These are phyloP conservation scores for Diaporthe aspalathi DNA, from an alignment of 2,329 filamentous ascomycete species.

Conservation along the genomic window DNA sequence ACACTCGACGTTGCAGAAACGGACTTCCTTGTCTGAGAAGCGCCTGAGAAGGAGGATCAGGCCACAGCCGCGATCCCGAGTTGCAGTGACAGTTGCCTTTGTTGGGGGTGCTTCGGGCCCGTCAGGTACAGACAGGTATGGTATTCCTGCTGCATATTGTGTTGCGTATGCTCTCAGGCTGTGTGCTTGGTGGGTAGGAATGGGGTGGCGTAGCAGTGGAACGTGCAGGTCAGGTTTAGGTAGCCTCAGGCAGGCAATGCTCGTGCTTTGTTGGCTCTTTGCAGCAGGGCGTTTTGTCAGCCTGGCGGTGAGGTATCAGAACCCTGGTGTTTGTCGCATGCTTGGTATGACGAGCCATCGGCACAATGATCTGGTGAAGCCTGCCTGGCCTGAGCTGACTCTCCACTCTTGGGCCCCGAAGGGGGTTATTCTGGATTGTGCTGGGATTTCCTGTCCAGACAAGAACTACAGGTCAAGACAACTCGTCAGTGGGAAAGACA, in stretches of 20 bases:
- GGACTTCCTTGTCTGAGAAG: constrained; percentile 21
- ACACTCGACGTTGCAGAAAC: constrained; percentile 38
- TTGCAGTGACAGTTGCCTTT: neutral
- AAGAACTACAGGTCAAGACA: too few species aligned
- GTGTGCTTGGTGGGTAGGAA: neutral
- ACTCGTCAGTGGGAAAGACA: too few species aligned
- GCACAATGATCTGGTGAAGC: constrained; percentile 26
- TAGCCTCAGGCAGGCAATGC: neutral
- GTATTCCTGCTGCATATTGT: neutral
- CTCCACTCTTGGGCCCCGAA: neutral
- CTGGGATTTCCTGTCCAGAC: too few species aligned
- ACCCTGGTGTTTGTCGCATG: constrained; percentile 10
- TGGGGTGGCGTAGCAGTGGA: constrained; percentile 6
- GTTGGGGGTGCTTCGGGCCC: neutral
- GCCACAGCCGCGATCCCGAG: constrained; percentile 1
- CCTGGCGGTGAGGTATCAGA: constrained; percentile 36
- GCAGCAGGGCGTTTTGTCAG: constrained; percentile 8
- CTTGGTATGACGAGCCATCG: constrained; percentile 27
- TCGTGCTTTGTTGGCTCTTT: constrained; percentile 7
- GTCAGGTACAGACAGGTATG: neutral
- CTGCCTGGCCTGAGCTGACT: neutral
- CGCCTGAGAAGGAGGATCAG: constrained; percentile 28
- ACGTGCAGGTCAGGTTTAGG: neutral
- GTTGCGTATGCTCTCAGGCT: neutral
- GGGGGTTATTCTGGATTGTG: too few species aligned